Evolutionary conservation across 2,329 filamentous ascomycete species (phyloP), one percentile per base, ranked within the genome.

Genomic region (Fusarium zealandicum): DNA sequence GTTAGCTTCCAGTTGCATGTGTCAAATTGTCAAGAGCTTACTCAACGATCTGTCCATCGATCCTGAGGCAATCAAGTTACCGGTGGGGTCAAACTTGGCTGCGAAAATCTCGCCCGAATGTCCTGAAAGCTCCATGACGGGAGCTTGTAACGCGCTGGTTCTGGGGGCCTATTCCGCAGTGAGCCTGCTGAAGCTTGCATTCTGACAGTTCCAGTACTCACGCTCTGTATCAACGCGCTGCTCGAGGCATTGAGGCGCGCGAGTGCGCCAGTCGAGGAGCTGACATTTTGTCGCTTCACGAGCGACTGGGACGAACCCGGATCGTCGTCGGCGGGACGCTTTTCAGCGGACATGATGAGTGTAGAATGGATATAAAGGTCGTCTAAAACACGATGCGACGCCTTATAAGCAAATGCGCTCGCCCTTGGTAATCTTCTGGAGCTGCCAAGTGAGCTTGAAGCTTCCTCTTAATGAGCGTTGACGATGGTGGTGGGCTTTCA

Each of bases 1-100:
- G 39, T 70, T 40, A 69, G 67, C 41, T 18, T n/a, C 5, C 6
- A 22, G 1, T 25, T 22, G 6, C 11, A 20, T 10, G 16, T 11
- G 5, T 6, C 2, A 14, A 6, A 6, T 32, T 36, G 1, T 40
- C 6, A 18, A 77, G 12, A 3, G 12, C 88, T 53, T 78, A 96
- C 91, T 81, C 66, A 99, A 95, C 53, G 87, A 90, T 67, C 93
- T 85, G 72, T 99, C 95, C 90, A 97, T 96, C 11, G 92, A 95
- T 8, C 92, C 93, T 2, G 95, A 98, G 35, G 95, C 95, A 66
- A 98, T 95, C 61, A 92, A 82, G 59, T 92, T 89, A 36, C 93
- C 93, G 2, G 89, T 89, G 3, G 91, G 89, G 70, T 97, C 92
- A 70, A 99, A 99, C 70, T 90, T 89, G 41, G 91, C 90, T 18